A percentile compares a stretch with the other conserved stretches of the same genome.
Conservation (phyloP, 139 green algal genomes). For the Tetraselmis striata region DNA sequence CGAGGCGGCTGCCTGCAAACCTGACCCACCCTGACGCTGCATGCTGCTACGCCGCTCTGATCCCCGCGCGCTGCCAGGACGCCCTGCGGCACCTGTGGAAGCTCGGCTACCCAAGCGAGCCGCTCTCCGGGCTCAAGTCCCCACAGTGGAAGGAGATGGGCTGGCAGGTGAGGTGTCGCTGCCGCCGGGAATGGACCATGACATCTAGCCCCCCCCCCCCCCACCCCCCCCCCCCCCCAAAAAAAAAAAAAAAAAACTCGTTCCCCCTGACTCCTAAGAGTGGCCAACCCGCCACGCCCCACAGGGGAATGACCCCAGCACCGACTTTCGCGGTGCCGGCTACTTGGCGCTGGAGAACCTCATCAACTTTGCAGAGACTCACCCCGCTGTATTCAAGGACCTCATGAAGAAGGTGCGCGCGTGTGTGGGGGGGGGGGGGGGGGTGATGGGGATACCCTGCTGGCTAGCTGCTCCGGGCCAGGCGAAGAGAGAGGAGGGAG, state of each 20-base stretch:
- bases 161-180: conserved; percentile 38
- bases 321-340: conserved; percentile 72
- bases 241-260: no score
- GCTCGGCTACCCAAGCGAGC: conserved; percentile 35
- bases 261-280: no score
- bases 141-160: conserved; percentile 77
- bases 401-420: conserved; percentile 1
- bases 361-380: conserved; percentile 54
- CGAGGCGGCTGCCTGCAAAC: no score
- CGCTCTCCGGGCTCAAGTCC: conserved; percentile 27
- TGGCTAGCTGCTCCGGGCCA: no score
- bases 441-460: no score
- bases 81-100: conserved; percentile 43
- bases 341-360: conserved; percentile 71
- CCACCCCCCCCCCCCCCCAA: no score
- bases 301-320: conserved; percentile 60
- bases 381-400: conserved; percentile 29
- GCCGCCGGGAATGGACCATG: conserved; percentile 1
- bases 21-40: no score
- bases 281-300: no score
- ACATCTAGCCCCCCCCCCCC: no score
- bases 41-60: conserved; percentile 39
- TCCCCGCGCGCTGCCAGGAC: background rate
- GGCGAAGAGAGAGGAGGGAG: no score
- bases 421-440: no score